Base-by-base conservation (phyloP, 106 monocot species). In the Allium fistulosum region DNA sequence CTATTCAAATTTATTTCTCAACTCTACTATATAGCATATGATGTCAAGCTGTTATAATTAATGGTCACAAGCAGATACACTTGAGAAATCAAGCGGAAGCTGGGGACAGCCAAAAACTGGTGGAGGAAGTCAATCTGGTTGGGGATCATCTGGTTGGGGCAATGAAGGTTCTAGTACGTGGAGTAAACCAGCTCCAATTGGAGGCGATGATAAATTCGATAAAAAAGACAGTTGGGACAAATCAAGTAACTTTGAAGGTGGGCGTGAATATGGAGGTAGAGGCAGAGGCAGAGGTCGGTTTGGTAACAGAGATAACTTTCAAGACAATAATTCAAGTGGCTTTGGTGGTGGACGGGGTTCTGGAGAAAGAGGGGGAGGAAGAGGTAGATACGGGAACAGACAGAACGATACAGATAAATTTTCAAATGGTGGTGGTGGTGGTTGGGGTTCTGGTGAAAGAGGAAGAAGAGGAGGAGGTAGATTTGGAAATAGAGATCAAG, bases 381-480 rank as follows among this genome's bases (percentile, higher is more conserved):
- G 49, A 17, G 66, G 66, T 50, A 13, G 66, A 17, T 66, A 10
- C 48, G 66, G 66, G 17, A 51, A 26, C 11, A 66, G 66, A 51
- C 18, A 51, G 26, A 45, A 45, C 11, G 12, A 18, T 18, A 8
- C 51, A 51, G 66, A 66, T 26, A 51, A 50, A 17, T 17, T 18
- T 51, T 22, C 17, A 7, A 10, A 8, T 12, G 17, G n/a, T 66
- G 51, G 51, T n/a, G 46, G 15, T 66, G 66, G 51, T 16, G n/a
- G 51, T 51, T 66, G 66, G 66, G 66, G 49, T 51, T 64, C 63
- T 64, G 63, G 63, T 7, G 9, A 49, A 26, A 49, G 65, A 65
- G 37, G 37, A 37, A 37, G 37, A 37, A 66, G 66, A 4, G 66
- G 66, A 2, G 14, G 66, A 11, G 64, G 64, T 48, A 17, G 66